These are phyloP conservation scores for Plenodomus lindquistii DNA, from an alignment of 2,329 filamentous ascomycete genomes.

Conservation along the genomic window DNA sequence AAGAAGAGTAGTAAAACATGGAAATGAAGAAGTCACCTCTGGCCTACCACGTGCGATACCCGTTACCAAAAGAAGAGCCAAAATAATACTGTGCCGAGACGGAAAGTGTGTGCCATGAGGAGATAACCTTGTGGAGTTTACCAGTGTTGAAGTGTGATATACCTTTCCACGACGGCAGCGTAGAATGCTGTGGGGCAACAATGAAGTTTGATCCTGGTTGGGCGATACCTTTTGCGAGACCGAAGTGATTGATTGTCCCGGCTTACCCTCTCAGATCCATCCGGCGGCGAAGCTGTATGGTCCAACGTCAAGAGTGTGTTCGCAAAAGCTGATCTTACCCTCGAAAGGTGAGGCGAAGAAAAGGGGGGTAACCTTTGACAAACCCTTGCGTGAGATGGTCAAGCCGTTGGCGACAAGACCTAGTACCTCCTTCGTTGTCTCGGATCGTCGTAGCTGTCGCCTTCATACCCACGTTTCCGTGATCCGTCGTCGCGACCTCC, in stretches of 20 bases:
- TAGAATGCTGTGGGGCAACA: no score
- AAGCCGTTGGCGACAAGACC: constrained; percentile 25
- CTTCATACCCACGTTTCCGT: constrained; percentile 61
- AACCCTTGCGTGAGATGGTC: constrained; percentile 34
- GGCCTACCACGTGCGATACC: constrained; percentile 23
- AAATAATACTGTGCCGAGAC: neutral
- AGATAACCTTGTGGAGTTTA: neutral
- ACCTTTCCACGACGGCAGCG: no score
- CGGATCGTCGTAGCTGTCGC: constrained; percentile 77
- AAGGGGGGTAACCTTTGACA: constrained; percentile 44
- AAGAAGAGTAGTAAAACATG: constrained; percentile 22
- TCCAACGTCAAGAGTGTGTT: constrained; percentile 17
- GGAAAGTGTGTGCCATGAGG: neutral
- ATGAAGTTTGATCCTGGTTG: no score
- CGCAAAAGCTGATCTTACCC: constrained; percentile 38
- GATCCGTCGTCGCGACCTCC: constrained; percentile 48
- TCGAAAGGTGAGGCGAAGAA: constrained; percentile 39
- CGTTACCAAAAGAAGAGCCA: neutral
- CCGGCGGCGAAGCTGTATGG: constrained; percentile 6
- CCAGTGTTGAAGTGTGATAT: neutral
- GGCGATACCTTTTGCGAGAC: neutral
- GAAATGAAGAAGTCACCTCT: constrained; percentile 25
- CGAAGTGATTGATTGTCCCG: neutral
- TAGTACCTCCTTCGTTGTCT: constrained; percentile 64
- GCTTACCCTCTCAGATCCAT: constrained; percentile 30